Conservation (phyloP, 225 moss, liverwort and hornwort genomes). For the Pleurozium schreberi region DNA sequence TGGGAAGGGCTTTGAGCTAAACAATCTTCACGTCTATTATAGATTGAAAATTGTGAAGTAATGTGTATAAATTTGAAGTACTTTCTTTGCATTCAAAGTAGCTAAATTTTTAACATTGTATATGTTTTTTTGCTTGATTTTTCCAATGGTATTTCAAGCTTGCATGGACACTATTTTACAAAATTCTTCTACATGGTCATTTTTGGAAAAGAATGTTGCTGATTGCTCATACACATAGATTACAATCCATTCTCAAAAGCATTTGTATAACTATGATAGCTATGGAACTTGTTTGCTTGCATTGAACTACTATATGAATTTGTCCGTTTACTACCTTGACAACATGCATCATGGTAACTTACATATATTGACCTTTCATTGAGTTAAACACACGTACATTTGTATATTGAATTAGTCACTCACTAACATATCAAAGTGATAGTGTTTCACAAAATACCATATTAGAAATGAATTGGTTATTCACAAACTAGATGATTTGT, state of each 20-base stretch:
- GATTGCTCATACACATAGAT: neutral
- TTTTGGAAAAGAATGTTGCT: neutral
- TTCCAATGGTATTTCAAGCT: neutral
- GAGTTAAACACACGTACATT: neutral
- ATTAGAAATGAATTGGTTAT: neutral
- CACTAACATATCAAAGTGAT: neutral
- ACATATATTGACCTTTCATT: neutral
- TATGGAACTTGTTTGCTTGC: neutral
- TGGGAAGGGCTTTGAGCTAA: fast-evolving
- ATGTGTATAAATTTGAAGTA: neutral
- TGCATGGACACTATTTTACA: neutral
- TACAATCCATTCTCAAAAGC: neutral
- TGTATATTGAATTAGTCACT: neutral
- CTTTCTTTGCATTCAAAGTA: neutral
- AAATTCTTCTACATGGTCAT: too few relatives aligned
- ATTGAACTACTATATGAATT: neutral
- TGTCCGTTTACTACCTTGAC: neutral
- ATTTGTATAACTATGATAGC: neutral
- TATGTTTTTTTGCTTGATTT: neutral
- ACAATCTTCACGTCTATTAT: neutral
- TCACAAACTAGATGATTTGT: neutral
- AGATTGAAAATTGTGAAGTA: neutral
- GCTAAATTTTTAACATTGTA: neutral
- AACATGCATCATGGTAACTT: neutral
- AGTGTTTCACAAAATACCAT: neutral